Base-by-base conservation (phyloP, 768 basidiomycete genomes). In the Leccinum aurantiacum region DNA sequence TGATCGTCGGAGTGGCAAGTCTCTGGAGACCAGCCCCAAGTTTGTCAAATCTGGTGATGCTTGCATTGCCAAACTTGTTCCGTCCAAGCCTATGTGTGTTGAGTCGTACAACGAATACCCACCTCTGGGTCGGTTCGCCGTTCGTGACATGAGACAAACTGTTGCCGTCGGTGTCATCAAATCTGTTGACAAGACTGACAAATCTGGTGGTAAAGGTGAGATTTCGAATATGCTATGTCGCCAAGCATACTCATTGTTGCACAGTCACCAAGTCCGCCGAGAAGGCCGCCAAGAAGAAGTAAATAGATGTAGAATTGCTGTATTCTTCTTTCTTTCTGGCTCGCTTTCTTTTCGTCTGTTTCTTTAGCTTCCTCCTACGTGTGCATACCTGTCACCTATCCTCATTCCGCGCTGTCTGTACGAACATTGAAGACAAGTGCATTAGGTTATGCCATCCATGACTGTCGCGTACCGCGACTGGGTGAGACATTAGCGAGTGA, bases 31-130 rank as follows among this genome's bases (percentile, higher is more conserved):
- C 79, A 81, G 71, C 58, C 97, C 97, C 80, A 99, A 99, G 80
- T 95, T 93, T 79, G 91, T 99, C 87, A 99, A 98, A 86, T 95
- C 93, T 60, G 97, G 97, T 79, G 97, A 99, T 82, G 94, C 96
- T 64, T 93, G 91, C 84, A 99, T 99, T 72, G 95, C 94, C 82
- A 97, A 97, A 82, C 91, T 97, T 65, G 79, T 96, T 69, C 93
- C 94, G 65, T 87, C 86, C 81, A 97, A 98, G 87, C 95, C 95
- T 65, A 94, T 96, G 90, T 90, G 89, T 80, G 89, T 90, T 63
- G 88, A 95, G 83, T 85, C 90, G 46, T 97, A 95, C 86, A 88
- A 89, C 74, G 91, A 95, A 79, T 99, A 98, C 82, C 96, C 97
- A 69, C 97, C 97, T 79, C 90, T 99, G 66, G 96, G 97, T 84